Evolutionary conservation across 2,329 filamentous ascomycete genomes (phyloP), one percentile per base, ranked within the genome.

Genomic region (Colletotrichum salicis): DNA sequence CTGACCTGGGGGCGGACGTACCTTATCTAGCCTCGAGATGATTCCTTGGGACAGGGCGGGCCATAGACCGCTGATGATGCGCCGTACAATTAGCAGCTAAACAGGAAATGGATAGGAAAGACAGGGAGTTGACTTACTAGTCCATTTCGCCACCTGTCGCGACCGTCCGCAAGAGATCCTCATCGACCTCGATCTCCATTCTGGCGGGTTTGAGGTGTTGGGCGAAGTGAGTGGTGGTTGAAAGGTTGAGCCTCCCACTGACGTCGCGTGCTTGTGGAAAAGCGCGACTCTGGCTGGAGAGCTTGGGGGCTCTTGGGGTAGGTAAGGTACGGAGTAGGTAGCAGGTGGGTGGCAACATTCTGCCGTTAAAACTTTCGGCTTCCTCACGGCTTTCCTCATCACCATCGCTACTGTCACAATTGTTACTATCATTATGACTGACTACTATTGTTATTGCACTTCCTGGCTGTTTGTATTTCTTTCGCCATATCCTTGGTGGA

Each of bases 1-100:
- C 29, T 35, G 24, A 22, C 48, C 22, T n/a, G 62, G 27, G 35
- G 33, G 24, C 27, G 13, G n/a, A 55, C 78, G 69, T 77, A 88
- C 88, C 83, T 86, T 87, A 80, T 96, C 92, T 61, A 96, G 86
- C 76, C 91, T 89, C 71, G 89, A 83, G 64, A 95, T 83, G 48
- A 96, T 84, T 37, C 88, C 87, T 76, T 88, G 87, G 60, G 94
- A 86, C 76, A 94, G 86, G 69, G 83, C 83, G 41, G 91, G 91
- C 93, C 93, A 96, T 79, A 87, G 87, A 70, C 88, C 86, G 78
- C 93, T 95, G 11, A 33, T 95, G 7, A 33, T 55, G 80, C 74
- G 77, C 78, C 77, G 74, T 71, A 72, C 59, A 70, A 74, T 77
- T 69, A 78, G 78, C 71, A 60, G 70, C 57, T 45, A 61, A 61